Evolutionary conservation across 2,329 filamentous ascomycete species (phyloP).

Genomic region (Xylariaceae sp.): DNA sequence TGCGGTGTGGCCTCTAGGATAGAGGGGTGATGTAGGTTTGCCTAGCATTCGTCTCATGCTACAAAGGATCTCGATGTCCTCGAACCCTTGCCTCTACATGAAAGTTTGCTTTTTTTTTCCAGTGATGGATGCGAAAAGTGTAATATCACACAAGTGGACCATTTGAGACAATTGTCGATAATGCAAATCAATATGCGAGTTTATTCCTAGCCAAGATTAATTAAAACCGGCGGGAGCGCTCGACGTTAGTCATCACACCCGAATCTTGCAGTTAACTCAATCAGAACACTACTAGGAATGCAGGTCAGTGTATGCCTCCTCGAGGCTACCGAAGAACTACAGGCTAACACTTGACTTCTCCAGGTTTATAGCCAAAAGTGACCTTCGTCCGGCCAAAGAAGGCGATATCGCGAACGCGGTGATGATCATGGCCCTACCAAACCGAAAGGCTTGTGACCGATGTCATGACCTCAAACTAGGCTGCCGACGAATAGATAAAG

Average conservation of each 20-base stretch:
- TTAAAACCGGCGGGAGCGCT: slow-evolving; percentile 3
- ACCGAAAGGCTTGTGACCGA: slow-evolving; percentile 54
- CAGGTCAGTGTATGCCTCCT: not conserved
- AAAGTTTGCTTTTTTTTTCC: not conserved
- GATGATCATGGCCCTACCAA: slow-evolving; percentile 3
- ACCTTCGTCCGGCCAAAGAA: not conserved
- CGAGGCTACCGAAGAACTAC: not conserved
- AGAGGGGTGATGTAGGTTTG: not conserved
- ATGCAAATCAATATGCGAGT: not conserved
- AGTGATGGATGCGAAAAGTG: not conserved
- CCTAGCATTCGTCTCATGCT: slow-evolving; percentile 1
- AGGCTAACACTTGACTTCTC: not conserved
- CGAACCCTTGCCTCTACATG: not conserved
- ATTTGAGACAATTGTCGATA: slow-evolving; percentile 10
- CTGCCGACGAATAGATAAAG: slow-evolving; percentile 51
- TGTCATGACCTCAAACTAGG: slow-evolving; percentile 56
- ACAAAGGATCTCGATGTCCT: not conserved
- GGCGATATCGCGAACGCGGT: not conserved
- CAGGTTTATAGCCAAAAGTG: not conserved
- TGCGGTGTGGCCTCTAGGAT: not conserved
- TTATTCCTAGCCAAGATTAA: not conserved
- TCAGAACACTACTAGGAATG: not conserved
- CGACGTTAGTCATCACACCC: not conserved
- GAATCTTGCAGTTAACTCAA: not conserved
- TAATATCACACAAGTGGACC: not conserved